phyloP scores from a whole-genome alignment of 768 basidiomycete genomes.

The Lactarius psammicola region DNA sequence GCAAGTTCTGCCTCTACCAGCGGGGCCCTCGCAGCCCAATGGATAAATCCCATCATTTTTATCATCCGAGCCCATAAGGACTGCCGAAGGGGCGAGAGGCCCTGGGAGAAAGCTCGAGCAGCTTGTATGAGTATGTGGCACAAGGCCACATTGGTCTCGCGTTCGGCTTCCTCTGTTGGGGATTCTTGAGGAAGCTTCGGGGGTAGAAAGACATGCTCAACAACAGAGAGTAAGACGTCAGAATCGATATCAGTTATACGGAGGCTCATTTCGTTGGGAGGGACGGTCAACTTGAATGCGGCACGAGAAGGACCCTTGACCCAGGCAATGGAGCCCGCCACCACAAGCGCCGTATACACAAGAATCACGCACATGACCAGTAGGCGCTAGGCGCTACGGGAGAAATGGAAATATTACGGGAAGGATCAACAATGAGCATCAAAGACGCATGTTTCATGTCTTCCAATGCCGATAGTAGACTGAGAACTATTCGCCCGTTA shows the following conservation, averaged over 20 bases:
- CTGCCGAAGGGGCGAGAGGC: neutral
- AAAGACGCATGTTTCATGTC: no score
- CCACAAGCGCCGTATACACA: neutral
- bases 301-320: neutral
- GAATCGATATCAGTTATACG: neutral
- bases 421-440: no score
- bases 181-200: slow-evolving; percentile 22
- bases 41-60: slow-evolving; percentile 5
- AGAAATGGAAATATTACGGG: neutral
- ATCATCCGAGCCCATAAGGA: slow-evolving; percentile 1
- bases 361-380: neutral
- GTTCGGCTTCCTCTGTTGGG: neutral
- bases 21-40: neutral
- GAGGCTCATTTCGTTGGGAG: neutral
- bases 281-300: neutral
- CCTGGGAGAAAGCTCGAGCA: neutral
- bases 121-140: slow-evolving; percentile 16
- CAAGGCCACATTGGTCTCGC: neutral
- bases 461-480: no score
- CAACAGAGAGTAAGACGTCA: neutral
- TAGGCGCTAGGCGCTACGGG: neutral
- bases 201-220: slow-evolving; percentile 19
- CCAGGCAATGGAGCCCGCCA: neutral
- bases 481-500: no score
- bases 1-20: neutral